Conservation (phyloP, 345 rosid species). For the Hirschfeldia incana region DNA sequence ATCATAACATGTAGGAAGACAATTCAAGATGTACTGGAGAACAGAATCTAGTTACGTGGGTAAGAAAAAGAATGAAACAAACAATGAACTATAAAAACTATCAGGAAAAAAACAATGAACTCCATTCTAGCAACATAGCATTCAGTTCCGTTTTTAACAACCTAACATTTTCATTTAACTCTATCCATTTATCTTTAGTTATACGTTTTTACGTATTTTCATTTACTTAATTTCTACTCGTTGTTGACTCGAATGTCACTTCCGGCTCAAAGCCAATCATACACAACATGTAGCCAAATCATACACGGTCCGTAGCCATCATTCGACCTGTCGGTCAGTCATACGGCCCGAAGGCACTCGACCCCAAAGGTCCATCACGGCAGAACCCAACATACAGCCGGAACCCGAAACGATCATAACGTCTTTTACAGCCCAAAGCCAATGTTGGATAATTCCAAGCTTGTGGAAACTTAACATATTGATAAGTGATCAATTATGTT, state of each 20-base stretch:
- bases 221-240: too few relatives aligned
- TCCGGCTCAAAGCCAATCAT: not conserved
- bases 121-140: too few relatives aligned
- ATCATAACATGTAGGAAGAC: slow-evolving; percentile 82
- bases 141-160: too few relatives aligned
- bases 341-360: not conserved
- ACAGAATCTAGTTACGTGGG: slow-evolving; percentile 90
- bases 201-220: too few relatives aligned
- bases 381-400: not conserved
- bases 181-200: too few relatives aligned
- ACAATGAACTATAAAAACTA: too few relatives aligned
- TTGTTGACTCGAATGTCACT: not conserved
- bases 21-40: slow-evolving; percentile 62
- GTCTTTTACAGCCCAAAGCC: not conserved
- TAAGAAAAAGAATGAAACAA: slow-evolving; percentile 34
- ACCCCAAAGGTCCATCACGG: not conserved
- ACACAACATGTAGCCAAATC: not conserved
- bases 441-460: too few relatives aligned
- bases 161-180: too few relatives aligned
- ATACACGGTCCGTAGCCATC: not conserved
- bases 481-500: too few relatives aligned
- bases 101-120: too few relatives aligned
- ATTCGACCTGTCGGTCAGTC: not conserved
- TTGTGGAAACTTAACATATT: too few relatives aligned
- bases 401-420: not conserved